phyloP scores from a whole-genome alignment of 2,329 filamentous ascomycete genomes.

The Fusarium piperis region DNA sequence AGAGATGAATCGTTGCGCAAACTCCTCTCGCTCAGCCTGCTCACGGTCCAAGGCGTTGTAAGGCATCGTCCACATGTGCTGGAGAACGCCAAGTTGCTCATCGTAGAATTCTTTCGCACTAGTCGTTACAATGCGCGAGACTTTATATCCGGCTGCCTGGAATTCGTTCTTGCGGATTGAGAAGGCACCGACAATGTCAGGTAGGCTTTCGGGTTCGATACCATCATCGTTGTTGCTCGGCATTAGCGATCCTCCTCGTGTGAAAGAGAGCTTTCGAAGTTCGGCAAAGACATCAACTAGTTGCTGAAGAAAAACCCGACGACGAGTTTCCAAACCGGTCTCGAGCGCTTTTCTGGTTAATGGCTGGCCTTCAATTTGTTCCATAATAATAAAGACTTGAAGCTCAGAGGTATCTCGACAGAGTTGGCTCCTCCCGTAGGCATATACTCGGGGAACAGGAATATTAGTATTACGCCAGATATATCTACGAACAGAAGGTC shows the following conservation, averaged over 20 bases:
- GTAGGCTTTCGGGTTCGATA: neutral
- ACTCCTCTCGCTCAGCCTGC: neutral
- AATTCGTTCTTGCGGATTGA: neutral
- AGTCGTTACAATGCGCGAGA: neutral
- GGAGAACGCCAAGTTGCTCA: neutral
- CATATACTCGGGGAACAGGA: neutral
- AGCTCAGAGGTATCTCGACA: neutral
- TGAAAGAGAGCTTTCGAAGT: neutral
- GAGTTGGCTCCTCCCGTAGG: neutral
- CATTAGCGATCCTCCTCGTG: neutral
- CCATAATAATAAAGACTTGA: neutral
- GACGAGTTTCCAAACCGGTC: neutral
- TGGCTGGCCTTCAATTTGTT: neutral
- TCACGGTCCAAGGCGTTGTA: neutral
- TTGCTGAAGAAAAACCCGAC: neutral
- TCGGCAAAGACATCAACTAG: neutral
- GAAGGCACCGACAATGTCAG: neutral
- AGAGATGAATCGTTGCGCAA: neutral
- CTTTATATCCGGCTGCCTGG: neutral
- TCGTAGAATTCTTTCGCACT: neutral
- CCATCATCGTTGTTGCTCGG: neutral
- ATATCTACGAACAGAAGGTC: neutral
- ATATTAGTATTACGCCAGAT: neutral
- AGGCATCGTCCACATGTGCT: neutral
- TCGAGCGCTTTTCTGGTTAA: neutral